Base-by-base conservation (phyloP, 2,329 filamentous ascomycete species). In the Apiospora arundinis region DNA sequence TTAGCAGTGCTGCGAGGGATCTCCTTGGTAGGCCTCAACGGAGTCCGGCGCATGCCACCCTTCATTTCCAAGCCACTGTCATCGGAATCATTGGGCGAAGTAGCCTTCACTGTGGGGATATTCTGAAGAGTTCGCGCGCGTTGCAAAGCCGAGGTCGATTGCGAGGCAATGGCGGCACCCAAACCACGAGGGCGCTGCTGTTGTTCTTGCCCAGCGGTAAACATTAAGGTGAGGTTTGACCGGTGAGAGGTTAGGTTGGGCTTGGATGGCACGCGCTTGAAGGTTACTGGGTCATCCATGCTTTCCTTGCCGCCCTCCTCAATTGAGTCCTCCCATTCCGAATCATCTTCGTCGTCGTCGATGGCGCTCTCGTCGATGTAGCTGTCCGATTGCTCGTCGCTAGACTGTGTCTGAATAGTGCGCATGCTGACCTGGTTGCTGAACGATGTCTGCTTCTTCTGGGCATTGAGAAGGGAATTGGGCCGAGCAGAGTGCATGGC, bases 221-320 rank as follows among this genome's bases (percentile, higher is more conserved):
- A 91, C 87, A 95, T 92, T 69, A 95, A 91, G 0, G 95, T 98
- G 75, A 99, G 92, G 52, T 98, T 89, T 2, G 95, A 98, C 68
- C 93, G 92, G 67, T 93, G 91, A 1, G 95, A 97, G 2, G 93
- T 92, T 37, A 98, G 86, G 78, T 97, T 94, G 9, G 92, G 90
- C 80, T 91, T 91, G 52, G 95, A 98, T 81, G 97, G 94, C 67
- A 98, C 95, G 11, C 96, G 92, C 81, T 95, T 91, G 87, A 99
- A 99, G 77, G 94, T 87, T 25, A 90, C 88, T 78, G 90, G 91
- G 73, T 96, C 92, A 73, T 96, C 93, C 69, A 95, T 88, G 79
- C 93, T 97, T 1, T 93, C 93, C 75, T 93, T 92, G 71, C 92
- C 93, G 79, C 93, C 96, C 76, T 97, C 93, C 73, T 93, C 93